phyloP scores from a whole-genome alignment of 2,329 filamentous ascomycete species.

The Pseudonectria foliicola region DNA sequence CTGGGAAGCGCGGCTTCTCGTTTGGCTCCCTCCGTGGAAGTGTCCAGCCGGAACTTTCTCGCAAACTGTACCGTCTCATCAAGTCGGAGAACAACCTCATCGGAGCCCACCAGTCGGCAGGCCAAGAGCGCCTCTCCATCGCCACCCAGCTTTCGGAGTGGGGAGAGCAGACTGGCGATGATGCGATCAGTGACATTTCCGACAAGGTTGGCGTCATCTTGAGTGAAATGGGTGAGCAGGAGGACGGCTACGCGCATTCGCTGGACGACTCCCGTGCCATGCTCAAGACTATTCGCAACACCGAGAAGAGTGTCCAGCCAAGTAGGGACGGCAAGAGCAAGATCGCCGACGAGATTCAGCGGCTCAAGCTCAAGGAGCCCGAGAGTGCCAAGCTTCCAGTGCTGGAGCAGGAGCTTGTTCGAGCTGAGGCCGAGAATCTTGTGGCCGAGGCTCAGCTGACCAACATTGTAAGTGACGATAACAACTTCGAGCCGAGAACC shows the following conservation, averaged over 20 bases:
- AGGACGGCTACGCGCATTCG: slow-evolving; percentile 78
- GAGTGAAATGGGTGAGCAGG: slow-evolving; percentile 88
- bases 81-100: slow-evolving; percentile 92
- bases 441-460: slow-evolving; percentile 95
- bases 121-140: slow-evolving; percentile 75
- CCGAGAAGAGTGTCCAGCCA: slow-evolving; percentile 90
- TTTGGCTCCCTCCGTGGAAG: slow-evolving; percentile 80
- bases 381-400: slow-evolving; percentile 72
- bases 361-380: slow-evolving; percentile 87
- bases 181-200: slow-evolving; percentile 78
- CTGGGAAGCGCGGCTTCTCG: slow-evolving; percentile 63
- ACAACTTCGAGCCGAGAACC: neutral
- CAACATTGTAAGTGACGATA: slow-evolving; percentile 64
- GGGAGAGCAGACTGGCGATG: slow-evolving; percentile 87
- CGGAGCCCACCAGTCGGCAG: slow-evolving; percentile 74
- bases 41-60: slow-evolving; percentile 80
- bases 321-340: slow-evolving; percentile 80
- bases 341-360: slow-evolving; percentile 86
- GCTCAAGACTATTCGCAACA: slow-evolving; percentile 91
- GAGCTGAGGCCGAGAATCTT: slow-evolving; percentile 90
- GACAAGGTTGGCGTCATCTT: slow-evolving; percentile 94
- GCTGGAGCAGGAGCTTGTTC: slow-evolving; percentile 91
- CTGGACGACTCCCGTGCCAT: slow-evolving; percentile 77
- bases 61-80: slow-evolving; percentile 84
- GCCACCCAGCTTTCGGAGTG: slow-evolving; percentile 91